Evolutionary conservation across 2,329 filamentous ascomycete genomes (phyloP).

Genomic region (Colletotrichum aenigma): DNA sequence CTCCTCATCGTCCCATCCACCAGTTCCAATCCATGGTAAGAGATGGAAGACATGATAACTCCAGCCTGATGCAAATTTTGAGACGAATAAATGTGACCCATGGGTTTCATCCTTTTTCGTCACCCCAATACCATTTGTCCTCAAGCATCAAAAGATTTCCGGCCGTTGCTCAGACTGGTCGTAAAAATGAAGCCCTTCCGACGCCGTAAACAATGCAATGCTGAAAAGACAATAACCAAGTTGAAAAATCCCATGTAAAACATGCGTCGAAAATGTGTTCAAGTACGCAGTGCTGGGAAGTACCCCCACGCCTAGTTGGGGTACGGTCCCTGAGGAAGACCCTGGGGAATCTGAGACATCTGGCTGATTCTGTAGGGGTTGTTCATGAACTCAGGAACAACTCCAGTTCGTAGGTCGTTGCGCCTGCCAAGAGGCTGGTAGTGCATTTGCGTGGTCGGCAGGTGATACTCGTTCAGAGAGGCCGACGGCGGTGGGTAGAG

Average conservation of each 20-base stretch:
- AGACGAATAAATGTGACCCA: background rate
- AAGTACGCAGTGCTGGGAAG: background rate
- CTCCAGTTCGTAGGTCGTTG: slow-evolving; percentile 70
- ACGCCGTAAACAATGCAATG: slow-evolving; percentile 23
- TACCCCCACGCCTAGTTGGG: slow-evolving; percentile 34
- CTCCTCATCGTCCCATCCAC: background rate
- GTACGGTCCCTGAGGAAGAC: slow-evolving; percentile 34
- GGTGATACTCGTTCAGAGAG: slow-evolving; percentile 76
- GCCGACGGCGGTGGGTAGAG: slow-evolving; percentile 84
- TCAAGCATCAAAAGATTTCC: background rate
- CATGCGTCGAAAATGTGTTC: background rate
- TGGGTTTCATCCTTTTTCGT: slow-evolving; percentile 4
- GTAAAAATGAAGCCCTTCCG: slow-evolving; percentile 14
- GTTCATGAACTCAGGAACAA: slow-evolving; percentile 66
- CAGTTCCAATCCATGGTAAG: background rate
- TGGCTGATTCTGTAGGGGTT: slow-evolving; percentile 11
- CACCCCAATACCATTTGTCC: background rate
- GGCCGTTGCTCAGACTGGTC: background rate
- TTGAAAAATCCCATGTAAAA: background rate
- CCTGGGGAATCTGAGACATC: slow-evolving; percentile 18
- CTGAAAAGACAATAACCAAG: slow-evolving; percentile 4
- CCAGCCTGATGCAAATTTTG: slow-evolving; percentile 17
- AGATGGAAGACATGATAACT: background rate
- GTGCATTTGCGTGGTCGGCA: slow-evolving; percentile 77
- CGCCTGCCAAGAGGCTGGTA: slow-evolving; percentile 78